These are phyloP conservation scores for Ceratobasidium sp. DNA, from an alignment of 1,284 basidiomycete species.

Conservation along the genomic window DNA sequence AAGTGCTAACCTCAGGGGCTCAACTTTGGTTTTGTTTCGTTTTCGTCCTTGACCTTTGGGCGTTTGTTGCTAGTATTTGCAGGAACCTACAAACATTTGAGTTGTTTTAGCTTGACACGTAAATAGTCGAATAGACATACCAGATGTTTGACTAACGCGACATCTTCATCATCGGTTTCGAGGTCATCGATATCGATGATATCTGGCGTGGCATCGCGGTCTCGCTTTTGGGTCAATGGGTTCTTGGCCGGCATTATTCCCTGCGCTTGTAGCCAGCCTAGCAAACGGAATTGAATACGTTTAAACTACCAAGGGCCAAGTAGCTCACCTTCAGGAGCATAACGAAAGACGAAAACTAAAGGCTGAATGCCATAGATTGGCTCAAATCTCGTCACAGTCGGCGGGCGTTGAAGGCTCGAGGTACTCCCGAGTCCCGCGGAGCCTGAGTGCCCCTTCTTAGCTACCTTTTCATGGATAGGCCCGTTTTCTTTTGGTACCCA, in stretches of 20 bases:
- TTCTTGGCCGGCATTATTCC: background rate
- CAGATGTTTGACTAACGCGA: background rate
- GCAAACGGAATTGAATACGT: background rate
- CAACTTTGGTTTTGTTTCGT: background rate
- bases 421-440: conserved; percentile 27
- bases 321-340: conserved; percentile 29
- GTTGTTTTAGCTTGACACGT: background rate
- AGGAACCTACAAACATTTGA: background rate
- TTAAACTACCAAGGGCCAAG: too few relatives aligned
- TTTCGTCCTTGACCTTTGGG: background rate
- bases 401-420: background rate
- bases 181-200: conserved; percentile 19
- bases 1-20: too few relatives aligned
- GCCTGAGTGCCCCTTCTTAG: conserved; percentile 22
- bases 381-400: background rate
- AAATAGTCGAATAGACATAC: background rate
- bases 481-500: background rate
- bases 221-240: background rate
- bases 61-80: background rate
- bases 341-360: conserved; percentile 21
- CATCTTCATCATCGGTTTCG: conserved; percentile 6
- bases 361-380: background rate
- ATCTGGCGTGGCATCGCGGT: background rate
- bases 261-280: conserved; percentile 13
- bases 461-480: conserved; percentile 18